Base-by-base conservation (phyloP, 805 yeast genomes). In the Candida xyloterini region DNA sequence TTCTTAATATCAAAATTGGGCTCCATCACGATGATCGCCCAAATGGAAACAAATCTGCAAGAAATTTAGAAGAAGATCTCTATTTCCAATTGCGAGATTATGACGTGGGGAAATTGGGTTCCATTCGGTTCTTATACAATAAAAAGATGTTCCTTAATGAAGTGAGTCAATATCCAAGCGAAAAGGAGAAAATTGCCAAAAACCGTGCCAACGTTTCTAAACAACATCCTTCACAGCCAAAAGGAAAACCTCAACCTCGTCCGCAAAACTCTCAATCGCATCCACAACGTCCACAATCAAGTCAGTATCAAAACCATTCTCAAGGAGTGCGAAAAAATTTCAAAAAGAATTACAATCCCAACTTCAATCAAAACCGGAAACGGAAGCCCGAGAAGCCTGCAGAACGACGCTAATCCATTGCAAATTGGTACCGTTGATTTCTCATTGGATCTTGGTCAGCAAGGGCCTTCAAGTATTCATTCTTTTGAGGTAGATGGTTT, bases 401-500 rank as follows among this genome's bases (percentile, higher is more conserved):
- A 33, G 34, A 11, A 13, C 18, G 26, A 21, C 14, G 9, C 31
- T 30, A 43, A 16, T 27, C 31, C 30, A 29, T 43, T 38, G 43
- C 45, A 10, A 76, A 77, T 27, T 63, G 35, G 48, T 85, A 86
- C 48, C 84, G 69, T 25, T 78, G 77, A 48, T 60, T 65, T 46
- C 95, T 67, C 56, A 81, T 63, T 1, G 91, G 87, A 61, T 86
- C 95, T 6, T 73, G 63, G 18, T 68, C 62, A 5, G 71, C 62
- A 42, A 85, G 64, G 33, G 57, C 69, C 3, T 63, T 39, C 26
- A 84, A 59, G n/a, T 65, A 63, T 4, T 59, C 35, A 8, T 15
- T 33, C 37, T 11, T 51, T 46, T 9, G 50, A 38, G 4, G 40
- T 40, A 3, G 38, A 34, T 13, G 35, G 40, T 18, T 23, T 10